Conservation (phyloP, 768 basidiomycete species). For the Pulveroboletus frians region DNA sequence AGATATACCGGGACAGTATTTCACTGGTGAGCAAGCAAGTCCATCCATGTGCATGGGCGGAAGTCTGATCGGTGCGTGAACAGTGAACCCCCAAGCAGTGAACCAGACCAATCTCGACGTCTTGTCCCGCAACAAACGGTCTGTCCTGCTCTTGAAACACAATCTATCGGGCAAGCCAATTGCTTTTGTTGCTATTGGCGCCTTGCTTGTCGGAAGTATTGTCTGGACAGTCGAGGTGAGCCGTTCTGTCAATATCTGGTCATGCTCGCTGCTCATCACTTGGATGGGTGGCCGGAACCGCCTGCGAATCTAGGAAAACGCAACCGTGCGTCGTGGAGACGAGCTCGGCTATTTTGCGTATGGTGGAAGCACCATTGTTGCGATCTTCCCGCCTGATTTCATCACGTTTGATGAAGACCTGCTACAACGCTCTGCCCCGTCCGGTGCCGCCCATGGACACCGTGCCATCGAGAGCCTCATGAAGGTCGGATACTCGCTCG, state of each 20-base stretch:
- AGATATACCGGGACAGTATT: conserved; percentile 54
- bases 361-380: conserved; percentile 71
- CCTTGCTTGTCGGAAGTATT: conserved; percentile 76
- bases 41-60: background rate
- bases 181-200: conserved; percentile 73
- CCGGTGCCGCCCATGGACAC: background rate
- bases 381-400: conserved; percentile 50
- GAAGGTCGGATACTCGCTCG: conserved; percentile 36
- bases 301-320: conserved; percentile 32
- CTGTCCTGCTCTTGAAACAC: conserved; percentile 50
- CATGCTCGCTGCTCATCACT: background rate
- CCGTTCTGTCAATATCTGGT: background rate
- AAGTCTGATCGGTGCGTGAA: background rate
- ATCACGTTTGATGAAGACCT: conserved; percentile 62
- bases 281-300: background rate
- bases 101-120: conserved; percentile 63
- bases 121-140: conserved; percentile 59
- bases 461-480: conserved; percentile 61
- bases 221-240: conserved; percentile 46
- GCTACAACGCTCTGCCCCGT: conserved; percentile 42
- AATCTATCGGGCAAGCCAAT: conserved; percentile 41
- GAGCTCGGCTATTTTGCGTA: conserved; percentile 67
- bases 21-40: conserved; percentile 41
- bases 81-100: conserved; percentile 75
- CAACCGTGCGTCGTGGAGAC: conserved; percentile 56